Evolutionary conservation across 2,329 filamentous ascomycete genomes (phyloP), one percentile per base, ranked within the genome.

Genomic region (Microcyclosporella mali): DNA sequence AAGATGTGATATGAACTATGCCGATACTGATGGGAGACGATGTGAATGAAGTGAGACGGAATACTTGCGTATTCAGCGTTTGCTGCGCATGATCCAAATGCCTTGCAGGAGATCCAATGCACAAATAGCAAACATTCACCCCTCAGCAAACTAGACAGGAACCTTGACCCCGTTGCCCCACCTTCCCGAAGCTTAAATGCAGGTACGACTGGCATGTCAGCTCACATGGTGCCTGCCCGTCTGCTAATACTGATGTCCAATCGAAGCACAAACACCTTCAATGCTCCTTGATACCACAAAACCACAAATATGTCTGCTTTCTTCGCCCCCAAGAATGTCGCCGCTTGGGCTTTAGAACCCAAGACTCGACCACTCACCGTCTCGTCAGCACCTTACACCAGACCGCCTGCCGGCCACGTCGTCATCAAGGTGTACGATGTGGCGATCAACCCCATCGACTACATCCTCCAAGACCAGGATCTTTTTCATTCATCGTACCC

Each of bases 1-100:
- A 95, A 88, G 75, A 90, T 97, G 76, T 95, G 34, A 38, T 14
- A 15, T 8, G 31, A 15, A 8, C 28, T 29, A 29, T n/a, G 8
- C 9, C 28, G 8, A n/a, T 15, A 11, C n/a, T 7, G 31, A 33
- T 8, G 17, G n/a, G 17, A 8, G 6, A 15, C 17, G n/a, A 14
- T 8, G 6, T 8, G 7, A 33, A 33, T 11, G n/a, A 11, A 14
- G 17, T 33, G 31, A n/a, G n/a, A n/a, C n/a, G n/a, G n/a, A n/a
- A n/a, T n/a, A n/a, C n/a, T n/a, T n/a, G n/a, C n/a, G n/a, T n/a
- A n/a, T n/a, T n/a, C n/a, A n/a, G 9, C 21, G 21, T 25, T 25
- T 25, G 21, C 21, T 25, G 9, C 21, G 21, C 21, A 25, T 6
- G 6, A 25, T 6, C 9, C 6, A 25, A 25, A 4, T 4, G 6